Conservation (phyloP, 176 grass and related monocot species). For the Carex kokanica region DNA sequence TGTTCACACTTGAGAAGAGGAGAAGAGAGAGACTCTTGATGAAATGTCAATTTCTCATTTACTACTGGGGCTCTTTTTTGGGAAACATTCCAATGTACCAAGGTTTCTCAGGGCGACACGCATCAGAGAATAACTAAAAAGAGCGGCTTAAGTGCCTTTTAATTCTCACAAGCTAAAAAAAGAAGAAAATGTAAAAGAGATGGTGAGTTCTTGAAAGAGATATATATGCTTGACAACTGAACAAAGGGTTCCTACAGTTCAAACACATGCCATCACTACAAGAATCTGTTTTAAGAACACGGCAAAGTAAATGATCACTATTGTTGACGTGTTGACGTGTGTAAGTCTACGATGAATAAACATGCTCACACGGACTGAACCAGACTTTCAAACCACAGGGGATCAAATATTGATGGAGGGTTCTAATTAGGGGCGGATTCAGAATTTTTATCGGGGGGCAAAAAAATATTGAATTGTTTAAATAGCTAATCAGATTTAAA, state of each 20-base stretch:
- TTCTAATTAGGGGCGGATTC: no score
- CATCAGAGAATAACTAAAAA: conserved; percentile 18
- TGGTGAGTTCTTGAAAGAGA: conserved; percentile 1
- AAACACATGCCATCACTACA: background rate
- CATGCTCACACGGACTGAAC: no score
- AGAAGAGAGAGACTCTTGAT: background rate
- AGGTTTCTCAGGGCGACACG: conserved; percentile 11
- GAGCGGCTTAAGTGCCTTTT: background rate
- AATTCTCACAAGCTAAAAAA: background rate
- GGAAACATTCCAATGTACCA: background rate
- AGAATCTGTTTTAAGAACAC: no score
- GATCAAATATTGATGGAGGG: no score
- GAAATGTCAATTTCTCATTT: background rate
- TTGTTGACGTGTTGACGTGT: no score
- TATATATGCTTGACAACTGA: background rate
- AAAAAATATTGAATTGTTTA: no score
- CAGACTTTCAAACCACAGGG: no score
- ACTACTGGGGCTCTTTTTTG: background rate
- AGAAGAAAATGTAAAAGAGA: background rate
- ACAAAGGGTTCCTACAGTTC: background rate
- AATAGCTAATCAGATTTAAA: no score
- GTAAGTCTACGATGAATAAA: no score
- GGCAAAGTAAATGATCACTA: no score
- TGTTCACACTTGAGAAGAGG: background rate
- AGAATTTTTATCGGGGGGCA: no score